phyloP scores from a whole-genome alignment of 225 moss, liverwort and hornwort genomes.

The Pleurozium schreberi region DNA sequence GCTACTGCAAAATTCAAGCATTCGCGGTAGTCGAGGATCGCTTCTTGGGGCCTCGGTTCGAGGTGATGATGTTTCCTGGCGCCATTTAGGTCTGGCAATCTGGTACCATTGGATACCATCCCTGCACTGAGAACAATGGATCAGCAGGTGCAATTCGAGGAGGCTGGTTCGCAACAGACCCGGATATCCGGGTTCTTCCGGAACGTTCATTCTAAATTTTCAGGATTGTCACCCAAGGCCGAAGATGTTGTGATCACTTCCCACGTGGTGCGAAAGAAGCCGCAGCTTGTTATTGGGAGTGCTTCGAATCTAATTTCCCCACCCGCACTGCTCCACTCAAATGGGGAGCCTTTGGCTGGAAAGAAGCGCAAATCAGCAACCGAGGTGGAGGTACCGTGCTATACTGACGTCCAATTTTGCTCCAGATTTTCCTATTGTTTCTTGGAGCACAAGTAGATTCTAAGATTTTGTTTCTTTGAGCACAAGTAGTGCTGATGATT shows the following conservation, averaged over 20 bases:
- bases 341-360: neutral
- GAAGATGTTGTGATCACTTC: constrained; percentile 10
- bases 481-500: neutral
- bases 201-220: neutral
- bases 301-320: neutral
- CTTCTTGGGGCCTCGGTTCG: neutral
- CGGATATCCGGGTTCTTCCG: constrained; percentile 2
- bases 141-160: neutral
- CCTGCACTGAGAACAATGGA: neutral
- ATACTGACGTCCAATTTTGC: neutral
- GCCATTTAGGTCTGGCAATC: neutral
- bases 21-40: neutral
- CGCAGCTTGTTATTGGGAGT: constrained; percentile 12
- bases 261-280: constrained; percentile 7
- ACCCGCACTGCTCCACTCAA: neutral
- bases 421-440: neutral
- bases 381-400: neutral
- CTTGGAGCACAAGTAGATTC: neutral
- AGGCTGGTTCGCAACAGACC: neutral
- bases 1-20: neutral
- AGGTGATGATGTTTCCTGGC: neutral
- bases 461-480: no score
- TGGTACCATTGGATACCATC: neutral
- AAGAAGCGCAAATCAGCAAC: constrained; percentile 18
- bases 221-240: neutral